Evolutionary conservation across 2,329 filamentous ascomycete genomes (phyloP).

Genomic region (Rhexocercosporidium sp.): DNA sequence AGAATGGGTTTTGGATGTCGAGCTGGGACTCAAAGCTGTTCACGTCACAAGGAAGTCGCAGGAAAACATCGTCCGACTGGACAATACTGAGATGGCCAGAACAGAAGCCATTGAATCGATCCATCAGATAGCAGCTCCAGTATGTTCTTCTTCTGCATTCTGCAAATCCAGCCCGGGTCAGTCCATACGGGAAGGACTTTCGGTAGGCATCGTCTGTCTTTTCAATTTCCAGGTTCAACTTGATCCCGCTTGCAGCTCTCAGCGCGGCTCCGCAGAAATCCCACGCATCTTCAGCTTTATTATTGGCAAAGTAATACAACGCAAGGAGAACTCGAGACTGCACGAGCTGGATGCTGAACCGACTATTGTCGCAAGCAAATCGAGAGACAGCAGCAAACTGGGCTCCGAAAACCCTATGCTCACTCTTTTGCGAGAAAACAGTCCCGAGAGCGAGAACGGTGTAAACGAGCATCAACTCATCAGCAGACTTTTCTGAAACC

Average conservation of each 20-base stretch:
- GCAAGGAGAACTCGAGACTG: constrained; percentile 71
- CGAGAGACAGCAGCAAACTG: constrained; percentile 60
- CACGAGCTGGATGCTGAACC: constrained; percentile 65
- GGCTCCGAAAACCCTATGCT: constrained; percentile 50
- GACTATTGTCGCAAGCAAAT: constrained; percentile 59
- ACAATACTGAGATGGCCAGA: constrained; percentile 60
- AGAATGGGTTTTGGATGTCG: constrained; percentile 63
- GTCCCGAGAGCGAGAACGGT: constrained; percentile 62
- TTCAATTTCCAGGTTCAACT: constrained; percentile 67
- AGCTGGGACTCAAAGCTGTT: constrained; percentile 65
- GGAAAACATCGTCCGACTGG: constrained; percentile 67
- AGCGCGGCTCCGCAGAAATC: constrained; percentile 68
- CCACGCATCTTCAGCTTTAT: constrained; percentile 63
- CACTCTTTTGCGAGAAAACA: constrained; percentile 55
- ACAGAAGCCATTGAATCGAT: constrained; percentile 67
- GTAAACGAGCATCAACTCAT: constrained; percentile 66
- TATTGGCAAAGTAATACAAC: constrained; percentile 67
- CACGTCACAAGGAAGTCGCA: constrained; percentile 67
- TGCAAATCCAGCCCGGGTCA: constrained; percentile 61
- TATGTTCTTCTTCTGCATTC: constrained; percentile 74
- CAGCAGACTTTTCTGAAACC: constrained; percentile 50
- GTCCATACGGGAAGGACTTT: constrained; percentile 58
- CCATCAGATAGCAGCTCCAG: constrained; percentile 74
- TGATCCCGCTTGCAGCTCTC: constrained; percentile 62
- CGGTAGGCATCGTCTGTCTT: constrained; percentile 48